Base-by-base conservation (phyloP, 306 rosid genomes). In the Dicorynia guianensis region DNA sequence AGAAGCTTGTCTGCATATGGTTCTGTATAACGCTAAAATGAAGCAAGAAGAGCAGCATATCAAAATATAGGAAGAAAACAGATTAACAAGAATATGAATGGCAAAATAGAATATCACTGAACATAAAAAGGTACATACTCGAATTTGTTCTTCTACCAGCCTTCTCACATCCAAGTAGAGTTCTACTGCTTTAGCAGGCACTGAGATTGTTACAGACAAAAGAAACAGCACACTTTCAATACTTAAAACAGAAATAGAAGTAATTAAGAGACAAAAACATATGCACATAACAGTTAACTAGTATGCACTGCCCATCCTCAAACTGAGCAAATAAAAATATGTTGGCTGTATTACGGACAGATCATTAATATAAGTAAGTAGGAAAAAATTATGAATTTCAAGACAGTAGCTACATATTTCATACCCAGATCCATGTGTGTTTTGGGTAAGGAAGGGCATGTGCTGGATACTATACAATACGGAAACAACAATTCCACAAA, bases 1-100 rank as follows among this genome's bases (percentile, higher is more conserved):
- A 95, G 99, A 82, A 95, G 99, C 88, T 90, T 92, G 63, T 95
- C 99, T 4, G 97, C 71, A 12, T 83, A 90, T 74, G 99, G 99
- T 76, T 95, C 99, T 0, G 97, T 85, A 74, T 87, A 92, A 76
- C 91, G 86, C 99, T 95, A 78, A 30, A 79, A 78, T 30, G 65
- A 42, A 57, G 65, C 66, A 81, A 59, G 76, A 36, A 70, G 25
- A 61, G 48, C 42, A 67, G 6, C 62, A 15, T 68, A 71, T 85
- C 76, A 79, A 69, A 46, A 63, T 17, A 54, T 67, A 19, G 8
- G 30, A 34, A 10, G 47, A 19, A 64, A 35, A 12, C 0, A 47
- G 6, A 39, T 30, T 35, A 62, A 63, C 39, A 46, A 55, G 20
- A 68, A 58, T 42, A 53, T 19, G 69, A 65, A 20, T 43, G 17